Percentiles rank a stretch among this genome's conserved stretches.
Evolutionary conservation across 2,329 filamentous ascomycete genomes (phyloP).

Genomic region (Penicillium nordicum): DNA sequence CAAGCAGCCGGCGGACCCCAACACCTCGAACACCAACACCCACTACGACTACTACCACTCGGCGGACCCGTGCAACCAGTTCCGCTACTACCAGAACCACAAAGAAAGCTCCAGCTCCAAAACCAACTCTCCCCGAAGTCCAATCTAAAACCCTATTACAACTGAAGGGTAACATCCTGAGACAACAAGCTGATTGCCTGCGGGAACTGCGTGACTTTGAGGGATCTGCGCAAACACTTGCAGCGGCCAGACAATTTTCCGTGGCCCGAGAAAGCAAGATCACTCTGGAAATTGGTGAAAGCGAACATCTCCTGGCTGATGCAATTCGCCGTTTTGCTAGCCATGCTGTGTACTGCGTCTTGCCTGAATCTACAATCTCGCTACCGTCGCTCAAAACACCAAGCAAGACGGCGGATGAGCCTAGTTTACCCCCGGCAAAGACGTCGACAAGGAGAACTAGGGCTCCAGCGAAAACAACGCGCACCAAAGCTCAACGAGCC

Average conservation of each 20-base stretch:
- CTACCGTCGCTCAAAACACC: constrained; percentile 63
- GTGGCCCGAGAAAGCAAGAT: constrained; percentile 59
- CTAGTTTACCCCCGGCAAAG: constrained; percentile 27
- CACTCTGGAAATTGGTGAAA: constrained; percentile 44
- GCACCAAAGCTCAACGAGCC: constrained; percentile 28
- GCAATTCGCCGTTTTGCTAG: constrained; percentile 58
- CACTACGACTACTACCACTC: constrained; percentile 22
- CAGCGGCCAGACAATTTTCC: constrained; percentile 33
- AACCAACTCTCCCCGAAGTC: constrained; percentile 20
- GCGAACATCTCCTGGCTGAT: constrained; percentile 37
- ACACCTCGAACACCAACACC: constrained; percentile 24
- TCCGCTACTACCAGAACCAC: constrained; percentile 20
- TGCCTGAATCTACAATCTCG: constrained; percentile 89
- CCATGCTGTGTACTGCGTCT: constrained; percentile 81
- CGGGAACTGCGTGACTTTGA: constrained; percentile 51
- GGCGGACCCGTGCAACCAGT: constrained; percentile 32
- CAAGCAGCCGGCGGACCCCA: constrained; percentile 25
- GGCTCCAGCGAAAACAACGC: constrained; percentile 26
- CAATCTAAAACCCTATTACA: constrained; percentile 41
- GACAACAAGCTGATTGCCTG: constrained; percentile 51
- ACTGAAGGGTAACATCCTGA: constrained; percentile 49
- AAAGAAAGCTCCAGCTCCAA: constrained; percentile 19
- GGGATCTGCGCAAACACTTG: constrained; percentile 55
- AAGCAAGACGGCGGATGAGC: constrained; percentile 37
- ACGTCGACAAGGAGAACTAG: constrained; percentile 26